Conservation (phyloP, 2,329 filamentous ascomycete genomes). For the Colletotrichum navitas region DNA sequence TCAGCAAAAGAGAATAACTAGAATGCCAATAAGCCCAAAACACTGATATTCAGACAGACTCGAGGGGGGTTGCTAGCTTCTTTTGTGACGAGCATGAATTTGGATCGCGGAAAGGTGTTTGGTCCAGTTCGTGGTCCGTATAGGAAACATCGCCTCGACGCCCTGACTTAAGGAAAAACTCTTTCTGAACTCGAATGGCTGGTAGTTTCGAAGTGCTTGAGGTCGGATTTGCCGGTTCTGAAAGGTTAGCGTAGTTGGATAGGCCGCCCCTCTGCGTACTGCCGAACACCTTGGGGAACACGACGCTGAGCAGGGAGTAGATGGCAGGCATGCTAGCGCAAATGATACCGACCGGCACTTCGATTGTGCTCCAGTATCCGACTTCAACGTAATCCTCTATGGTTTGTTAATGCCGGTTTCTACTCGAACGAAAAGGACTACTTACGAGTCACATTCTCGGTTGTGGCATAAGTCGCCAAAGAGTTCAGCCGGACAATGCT, state of each 20-base stretch:
- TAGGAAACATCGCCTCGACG: slow-evolving; percentile 27
- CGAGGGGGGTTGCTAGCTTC: slow-evolving; percentile 23
- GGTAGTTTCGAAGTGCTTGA: slow-evolving; percentile 12
- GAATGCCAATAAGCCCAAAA: background rate
- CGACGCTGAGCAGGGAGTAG: slow-evolving; percentile 50
- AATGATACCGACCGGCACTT: slow-evolving; percentile 37
- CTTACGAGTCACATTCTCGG: slow-evolving; percentile 44
- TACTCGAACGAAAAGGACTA: slow-evolving; percentile 17
- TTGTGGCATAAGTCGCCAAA: slow-evolving; percentile 30
- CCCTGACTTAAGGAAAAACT: slow-evolving; percentile 31
- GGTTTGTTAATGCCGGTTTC: slow-evolving; percentile 48
- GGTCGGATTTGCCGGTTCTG: slow-evolving; percentile 1
- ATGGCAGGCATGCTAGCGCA: slow-evolving; percentile 46
- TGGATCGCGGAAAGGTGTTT: slow-evolving; percentile 11
- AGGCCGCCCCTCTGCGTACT: slow-evolving; percentile 43
- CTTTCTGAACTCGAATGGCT: slow-evolving; percentile 30
- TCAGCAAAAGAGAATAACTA: background rate
- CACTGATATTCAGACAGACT: slow-evolving; percentile 16
- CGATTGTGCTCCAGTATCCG: slow-evolving; percentile 40
- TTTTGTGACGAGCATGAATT: slow-evolving; percentile 10
- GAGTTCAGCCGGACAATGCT: slow-evolving; percentile 50
- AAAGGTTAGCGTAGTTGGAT: slow-evolving; percentile 35
- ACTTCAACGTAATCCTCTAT: slow-evolving; percentile 47
- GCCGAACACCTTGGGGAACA: slow-evolving; percentile 52
- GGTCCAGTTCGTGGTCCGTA: slow-evolving; percentile 18